phyloP scores from a whole-genome alignment of 208 protist species.

The Phytomonas francai region DNA sequence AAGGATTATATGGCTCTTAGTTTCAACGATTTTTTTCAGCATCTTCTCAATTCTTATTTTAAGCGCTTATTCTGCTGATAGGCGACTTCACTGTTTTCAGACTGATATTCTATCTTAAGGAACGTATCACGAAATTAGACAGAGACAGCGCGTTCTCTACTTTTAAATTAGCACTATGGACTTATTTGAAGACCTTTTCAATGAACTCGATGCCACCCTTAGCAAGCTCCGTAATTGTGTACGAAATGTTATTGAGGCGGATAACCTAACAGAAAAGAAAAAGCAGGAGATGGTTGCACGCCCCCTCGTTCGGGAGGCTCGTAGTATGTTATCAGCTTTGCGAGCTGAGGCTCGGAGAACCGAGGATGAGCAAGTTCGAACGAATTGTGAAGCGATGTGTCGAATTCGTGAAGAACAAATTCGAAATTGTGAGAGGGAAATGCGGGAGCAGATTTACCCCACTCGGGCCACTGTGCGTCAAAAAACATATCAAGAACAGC shows the following conservation, averaged over 20 bases:
- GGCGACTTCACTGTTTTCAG: not conserved
- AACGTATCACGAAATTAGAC: not conserved
- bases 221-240: constrained; percentile 29
- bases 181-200: constrained; percentile 25
- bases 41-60: not conserved
- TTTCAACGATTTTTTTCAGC: not conserved
- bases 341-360: constrained; percentile 61
- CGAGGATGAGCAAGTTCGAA: constrained; percentile 28
- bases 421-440: constrained; percentile 46
- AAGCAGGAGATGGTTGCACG: constrained; percentile 47
- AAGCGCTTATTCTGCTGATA: not conserved
- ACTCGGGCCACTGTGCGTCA: constrained; percentile 13
- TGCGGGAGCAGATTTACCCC: constrained; percentile 69
- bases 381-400: constrained; percentile 51
- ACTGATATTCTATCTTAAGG: not conserved
- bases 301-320: constrained; percentile 56
- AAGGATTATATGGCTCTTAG: not conserved
- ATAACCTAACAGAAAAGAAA: constrained; percentile 53
- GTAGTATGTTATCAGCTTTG: constrained; percentile 48
- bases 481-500: constrained; percentile 50
- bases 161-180: constrained; percentile 22
- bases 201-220: constrained; percentile 39
- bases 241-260: constrained; percentile 44
- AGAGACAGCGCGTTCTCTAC: constrained; percentile 2
- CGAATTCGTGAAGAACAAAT: constrained; percentile 48